phyloP scores from a whole-genome alignment of 768 basidiomycete genomes.

The Tulasnella sp. region DNA sequence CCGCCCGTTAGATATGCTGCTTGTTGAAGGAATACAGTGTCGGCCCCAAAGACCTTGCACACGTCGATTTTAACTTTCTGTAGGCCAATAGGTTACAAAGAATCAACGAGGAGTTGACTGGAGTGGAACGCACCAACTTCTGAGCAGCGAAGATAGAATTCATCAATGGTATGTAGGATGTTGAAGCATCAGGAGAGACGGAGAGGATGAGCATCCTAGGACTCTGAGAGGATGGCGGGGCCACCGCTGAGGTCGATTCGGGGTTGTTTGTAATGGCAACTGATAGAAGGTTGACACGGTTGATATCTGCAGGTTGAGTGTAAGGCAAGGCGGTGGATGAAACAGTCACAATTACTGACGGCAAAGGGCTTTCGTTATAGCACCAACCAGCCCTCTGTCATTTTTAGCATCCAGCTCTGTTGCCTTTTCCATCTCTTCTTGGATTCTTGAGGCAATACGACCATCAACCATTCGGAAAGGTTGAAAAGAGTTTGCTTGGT shows the following conservation, averaged over 20 bases:
- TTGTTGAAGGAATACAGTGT: conserved; percentile 95
- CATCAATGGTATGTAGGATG: conserved; percentile 97
- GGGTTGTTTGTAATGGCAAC: conserved; percentile 34
- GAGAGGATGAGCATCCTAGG: conserved; percentile 75
- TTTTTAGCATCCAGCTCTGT: conserved; percentile 39
- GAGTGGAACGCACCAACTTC: conserved; percentile 64
- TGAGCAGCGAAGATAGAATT: conserved; percentile 99
- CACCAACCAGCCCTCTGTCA: conserved; percentile 70
- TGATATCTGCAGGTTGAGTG: conserved; percentile 52
- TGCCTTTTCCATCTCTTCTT: conserved; percentile 60
- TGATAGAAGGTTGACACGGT: conserved; percentile 48
- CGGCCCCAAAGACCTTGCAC: conserved; percentile 82
- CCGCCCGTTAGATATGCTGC: conserved; percentile 94
- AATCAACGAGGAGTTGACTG: too few relatives aligned
- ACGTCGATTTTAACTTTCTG: conserved; percentile 97
- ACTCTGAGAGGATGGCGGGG: conserved; percentile 40
- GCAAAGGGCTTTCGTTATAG: conserved; percentile 88
- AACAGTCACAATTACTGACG: conserved; percentile 49
- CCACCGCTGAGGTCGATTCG: conserved; percentile 32
- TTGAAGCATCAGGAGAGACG: conserved; percentile 83
- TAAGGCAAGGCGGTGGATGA: background rate
- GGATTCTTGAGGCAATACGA: conserved; percentile 38
- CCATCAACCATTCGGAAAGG: conserved; percentile 75
- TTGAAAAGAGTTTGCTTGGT: conserved; percentile 75
- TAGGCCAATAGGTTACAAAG: background rate